These are phyloP conservation scores for Xylariales sp. DNA, from an alignment of 2,329 filamentous ascomycete genomes.

Conservation along the genomic window DNA sequence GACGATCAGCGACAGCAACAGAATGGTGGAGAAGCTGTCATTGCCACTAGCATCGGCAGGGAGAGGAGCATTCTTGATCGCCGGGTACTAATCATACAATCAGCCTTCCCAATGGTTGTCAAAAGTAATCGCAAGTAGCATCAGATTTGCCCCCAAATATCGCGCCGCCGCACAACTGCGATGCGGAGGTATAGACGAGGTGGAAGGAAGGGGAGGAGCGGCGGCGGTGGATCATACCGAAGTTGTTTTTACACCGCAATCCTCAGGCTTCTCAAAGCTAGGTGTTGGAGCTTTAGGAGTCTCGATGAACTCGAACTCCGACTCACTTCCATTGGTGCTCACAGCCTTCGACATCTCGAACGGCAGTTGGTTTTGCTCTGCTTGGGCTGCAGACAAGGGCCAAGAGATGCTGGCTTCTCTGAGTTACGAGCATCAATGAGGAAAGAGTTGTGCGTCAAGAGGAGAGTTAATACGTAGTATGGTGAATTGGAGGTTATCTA, in stretches of 20 bases:
- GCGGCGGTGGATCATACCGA: slow-evolving; percentile 35
- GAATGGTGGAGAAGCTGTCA: slow-evolving; percentile 81
- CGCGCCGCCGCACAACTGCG: not conserved
- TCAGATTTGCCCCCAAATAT: not conserved
- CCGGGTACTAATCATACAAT: slow-evolving; percentile 57
- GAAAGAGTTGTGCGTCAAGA: slow-evolving; percentile 11
- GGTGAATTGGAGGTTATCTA: too few species aligned
- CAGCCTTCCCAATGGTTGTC: slow-evolving; percentile 3
- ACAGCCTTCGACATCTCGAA: slow-evolving; percentile 44
- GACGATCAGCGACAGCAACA: slow-evolving; percentile 67
- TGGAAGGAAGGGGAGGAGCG: too few species aligned
- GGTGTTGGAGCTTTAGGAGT: slow-evolving; percentile 47
- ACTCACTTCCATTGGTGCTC: slow-evolving; percentile 44
- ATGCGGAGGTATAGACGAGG: not conserved
- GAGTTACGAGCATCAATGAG: slow-evolving; percentile 9
- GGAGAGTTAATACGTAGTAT: too few species aligned
- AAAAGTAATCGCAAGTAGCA: not conserved
- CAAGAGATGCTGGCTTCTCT: slow-evolving; percentile 12
- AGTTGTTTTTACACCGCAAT: slow-evolving; percentile 52
- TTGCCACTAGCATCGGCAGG: slow-evolving; percentile 82
- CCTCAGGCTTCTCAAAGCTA: slow-evolving; percentile 46
- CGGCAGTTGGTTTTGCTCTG: too few species aligned
- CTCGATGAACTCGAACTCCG: slow-evolving; percentile 61
- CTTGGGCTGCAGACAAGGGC: slow-evolving; percentile 13
- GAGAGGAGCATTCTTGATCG: slow-evolving; percentile 91